phyloP scores from a whole-genome alignment of 2,329 filamentous ascomycete genomes.

The Epichloe coenophiala region DNA sequence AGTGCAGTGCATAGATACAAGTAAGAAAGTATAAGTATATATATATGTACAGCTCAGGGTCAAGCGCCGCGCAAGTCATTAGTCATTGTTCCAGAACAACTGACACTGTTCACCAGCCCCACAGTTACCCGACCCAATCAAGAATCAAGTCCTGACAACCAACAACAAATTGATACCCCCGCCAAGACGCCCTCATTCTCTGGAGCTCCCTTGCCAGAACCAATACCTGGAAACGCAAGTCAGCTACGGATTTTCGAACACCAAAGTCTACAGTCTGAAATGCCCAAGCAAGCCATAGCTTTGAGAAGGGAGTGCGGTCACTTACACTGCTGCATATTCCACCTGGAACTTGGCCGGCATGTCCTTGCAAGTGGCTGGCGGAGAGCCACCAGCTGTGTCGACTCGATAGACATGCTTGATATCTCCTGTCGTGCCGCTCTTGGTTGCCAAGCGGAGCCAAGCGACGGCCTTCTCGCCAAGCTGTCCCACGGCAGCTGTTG shows the following conservation, averaged over 20 bases:
- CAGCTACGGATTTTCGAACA: neutral
- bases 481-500: conserved; percentile 43
- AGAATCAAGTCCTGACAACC: too few species aligned
- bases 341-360: conserved; percentile 53
- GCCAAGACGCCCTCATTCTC: neutral
- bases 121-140: too few species aligned
- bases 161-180: too few species aligned
- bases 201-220: conserved; percentile 17
- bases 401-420: conserved; percentile 72
- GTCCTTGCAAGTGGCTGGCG: conserved; percentile 60
- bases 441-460: conserved; percentile 62
- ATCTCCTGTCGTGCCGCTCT: conserved; percentile 38
- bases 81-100: too few species aligned
- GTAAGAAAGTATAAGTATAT: too few species aligned
- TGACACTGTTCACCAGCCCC: too few species aligned
- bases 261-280: neutral
- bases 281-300: neutral
- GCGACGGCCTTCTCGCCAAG: conserved; percentile 55
- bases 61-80: too few species aligned
- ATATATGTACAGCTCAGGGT: too few species aligned
- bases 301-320: conserved; percentile 17
- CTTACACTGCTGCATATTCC: conserved; percentile 74
- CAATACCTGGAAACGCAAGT: conserved; percentile 20
- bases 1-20: too few species aligned
- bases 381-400: conserved; percentile 66